phyloP scores from a whole-genome alignment of 331 rosid species.

The Phaseolus coccineus region DNA sequence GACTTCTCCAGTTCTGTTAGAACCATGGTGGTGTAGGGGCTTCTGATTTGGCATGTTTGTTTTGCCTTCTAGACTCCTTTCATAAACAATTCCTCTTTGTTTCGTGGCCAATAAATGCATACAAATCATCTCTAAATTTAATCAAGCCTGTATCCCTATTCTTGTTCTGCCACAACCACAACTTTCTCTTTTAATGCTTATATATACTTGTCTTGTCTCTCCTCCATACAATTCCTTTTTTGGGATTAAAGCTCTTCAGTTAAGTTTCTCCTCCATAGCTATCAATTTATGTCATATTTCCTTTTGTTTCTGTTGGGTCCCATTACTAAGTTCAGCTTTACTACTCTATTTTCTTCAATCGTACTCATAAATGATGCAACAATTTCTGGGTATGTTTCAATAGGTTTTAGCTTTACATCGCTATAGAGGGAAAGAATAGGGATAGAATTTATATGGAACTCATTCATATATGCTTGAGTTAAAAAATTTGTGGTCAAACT shows the following conservation, averaged over 20 bases:
- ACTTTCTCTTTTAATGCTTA: constrained; percentile 8
- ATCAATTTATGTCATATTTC: neutral
- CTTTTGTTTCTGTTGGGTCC: neutral
- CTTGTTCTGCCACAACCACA: neutral
- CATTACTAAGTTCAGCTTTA: neutral
- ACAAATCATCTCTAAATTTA: neutral
- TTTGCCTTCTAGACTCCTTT: constrained; percentile 29
- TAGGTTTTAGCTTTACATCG: neutral
- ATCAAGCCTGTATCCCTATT: constrained; percentile 14
- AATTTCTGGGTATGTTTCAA: neutral
- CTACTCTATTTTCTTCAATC: constrained; percentile 4
- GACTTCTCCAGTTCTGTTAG: neutral
- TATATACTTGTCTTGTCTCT: neutral
- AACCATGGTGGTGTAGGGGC: neutral
- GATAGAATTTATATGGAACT: neutral
- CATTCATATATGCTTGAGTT: neutral
- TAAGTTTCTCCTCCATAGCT: neutral
- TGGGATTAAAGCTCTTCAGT: neutral
- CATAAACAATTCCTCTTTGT: neutral
- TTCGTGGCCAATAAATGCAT: constrained; percentile 1
- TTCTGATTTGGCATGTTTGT: constrained; percentile 29
- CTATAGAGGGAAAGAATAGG: neutral
- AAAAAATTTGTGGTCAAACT: neutral
- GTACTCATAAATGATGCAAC: neutral
- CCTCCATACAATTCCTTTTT: constrained; percentile 12